These are phyloP conservation scores for Papiliotrema flavescens DNA, from an alignment of 1,284 basidiomycete genomes.

Conservation along the genomic window DNA sequence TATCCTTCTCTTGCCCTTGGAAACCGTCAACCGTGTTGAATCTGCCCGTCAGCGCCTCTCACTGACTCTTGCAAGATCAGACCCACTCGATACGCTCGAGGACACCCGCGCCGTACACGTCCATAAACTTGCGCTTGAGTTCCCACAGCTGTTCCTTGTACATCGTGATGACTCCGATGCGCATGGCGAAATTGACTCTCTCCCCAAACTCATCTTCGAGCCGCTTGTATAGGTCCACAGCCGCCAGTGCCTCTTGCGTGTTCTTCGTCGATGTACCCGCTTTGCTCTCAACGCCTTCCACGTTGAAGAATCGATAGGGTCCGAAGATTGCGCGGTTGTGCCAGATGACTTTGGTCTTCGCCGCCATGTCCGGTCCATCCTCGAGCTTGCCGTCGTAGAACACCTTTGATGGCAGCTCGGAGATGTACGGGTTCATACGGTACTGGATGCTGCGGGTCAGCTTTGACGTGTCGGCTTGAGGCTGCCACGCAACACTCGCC, in stretches of 20 bases:
- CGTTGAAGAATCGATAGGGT: constrained; percentile 85
- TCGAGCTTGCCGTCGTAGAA: constrained; percentile 81
- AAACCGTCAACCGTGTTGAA: constrained; percentile 99
- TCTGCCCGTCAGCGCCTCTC: constrained; percentile 20
- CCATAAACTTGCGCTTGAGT: constrained; percentile 66
- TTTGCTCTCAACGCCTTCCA: constrained; percentile 52
- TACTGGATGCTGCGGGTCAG: constrained; percentile 71
- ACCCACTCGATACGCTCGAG: constrained; percentile 64
- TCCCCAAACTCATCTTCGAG: constrained; percentile 63
- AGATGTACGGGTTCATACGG: constrained; percentile 98
- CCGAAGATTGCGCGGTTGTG: constrained; percentile 76
- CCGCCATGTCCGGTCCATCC: constrained; percentile 86
- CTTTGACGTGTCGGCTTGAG: not conserved
- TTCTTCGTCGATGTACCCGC: constrained; percentile 75
- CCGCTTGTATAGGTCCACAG: constrained; percentile 73
- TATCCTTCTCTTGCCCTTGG: constrained; percentile 95
- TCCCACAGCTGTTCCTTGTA: constrained; percentile 88
- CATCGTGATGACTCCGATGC: constrained; percentile 90
- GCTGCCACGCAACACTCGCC: constrained; percentile 53
- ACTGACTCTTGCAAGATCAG: not conserved
- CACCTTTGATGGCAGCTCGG: constrained; percentile 76
- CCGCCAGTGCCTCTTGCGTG: constrained; percentile 67
- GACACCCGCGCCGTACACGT: constrained; percentile 70
- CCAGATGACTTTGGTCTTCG: constrained; percentile 82
- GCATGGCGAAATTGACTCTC: constrained; percentile 64